These are phyloP conservation scores for Leavenworthia alabamica DNA, from an alignment of 345 rosid genomes.

Conservation along the genomic window DNA sequence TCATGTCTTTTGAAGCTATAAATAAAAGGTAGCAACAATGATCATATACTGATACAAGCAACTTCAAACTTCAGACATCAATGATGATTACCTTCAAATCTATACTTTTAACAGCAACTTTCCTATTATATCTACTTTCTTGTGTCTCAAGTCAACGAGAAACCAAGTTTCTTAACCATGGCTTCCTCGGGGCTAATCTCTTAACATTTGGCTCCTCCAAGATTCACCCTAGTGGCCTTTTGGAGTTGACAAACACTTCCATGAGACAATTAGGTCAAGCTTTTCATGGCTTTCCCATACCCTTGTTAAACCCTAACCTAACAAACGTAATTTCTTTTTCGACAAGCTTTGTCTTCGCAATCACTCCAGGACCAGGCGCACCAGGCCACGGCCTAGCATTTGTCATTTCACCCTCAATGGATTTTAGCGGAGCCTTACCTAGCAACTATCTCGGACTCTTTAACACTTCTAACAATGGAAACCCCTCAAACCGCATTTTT, in stretches of 20 bases:
- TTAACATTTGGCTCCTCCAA: conserved; percentile 33
- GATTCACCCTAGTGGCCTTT: conserved; percentile 40
- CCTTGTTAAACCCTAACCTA: no score
- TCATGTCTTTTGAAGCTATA: no score
- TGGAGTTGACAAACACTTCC: conserved; percentile 51
- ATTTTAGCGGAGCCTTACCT: conserved; percentile 9
- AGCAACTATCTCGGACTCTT: conserved; percentile 44
- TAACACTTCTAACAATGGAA: conserved; percentile 34
- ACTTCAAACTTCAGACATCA: not conserved
- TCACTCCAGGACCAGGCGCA: not conserved
- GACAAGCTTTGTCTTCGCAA: no score
- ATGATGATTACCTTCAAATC: conserved; percentile 9
- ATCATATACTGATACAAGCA: not conserved
- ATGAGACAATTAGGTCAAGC: conserved; percentile 38
- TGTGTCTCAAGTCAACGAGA: no score
- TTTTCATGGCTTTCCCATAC: conserved; percentile 35
- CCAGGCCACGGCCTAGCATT: conserved; percentile 47
- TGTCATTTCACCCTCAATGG: conserved; percentile 31
- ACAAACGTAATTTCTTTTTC: no score
- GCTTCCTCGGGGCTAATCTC: conserved; percentile 37
- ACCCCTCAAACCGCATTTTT: no score
- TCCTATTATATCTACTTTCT: not conserved
- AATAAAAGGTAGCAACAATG: not conserved
- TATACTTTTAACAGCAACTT: conserved; percentile 2
- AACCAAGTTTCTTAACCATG: conserved; percentile 41